Percentiles rank a stretch among this genome's conserved stretches.
Conservation (phyloP, 1,284 basidiomycete species). For the Limonomyces culmigenus region DNA sequence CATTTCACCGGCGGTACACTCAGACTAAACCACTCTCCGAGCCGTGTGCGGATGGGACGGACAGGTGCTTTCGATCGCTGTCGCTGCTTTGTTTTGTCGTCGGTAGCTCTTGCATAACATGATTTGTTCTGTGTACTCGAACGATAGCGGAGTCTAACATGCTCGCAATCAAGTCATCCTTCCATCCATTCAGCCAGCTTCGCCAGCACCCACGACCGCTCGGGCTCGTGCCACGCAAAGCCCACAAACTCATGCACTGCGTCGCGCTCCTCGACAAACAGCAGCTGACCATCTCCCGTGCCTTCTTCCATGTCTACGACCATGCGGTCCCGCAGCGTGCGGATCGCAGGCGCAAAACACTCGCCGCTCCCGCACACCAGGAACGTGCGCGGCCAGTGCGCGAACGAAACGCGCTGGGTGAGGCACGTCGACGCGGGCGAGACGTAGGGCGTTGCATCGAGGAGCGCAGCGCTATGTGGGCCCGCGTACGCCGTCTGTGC, state of each 20-base stretch:
- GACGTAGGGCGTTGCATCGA: conserved; percentile 29
- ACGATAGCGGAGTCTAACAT: conserved; percentile 7
- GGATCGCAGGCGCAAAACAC: conserved; percentile 30
- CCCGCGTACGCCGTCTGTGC: conserved; percentile 23
- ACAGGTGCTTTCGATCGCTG: too few relatives aligned
- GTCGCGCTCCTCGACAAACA: conserved; percentile 34
- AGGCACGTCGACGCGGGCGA: conserved; percentile 32
- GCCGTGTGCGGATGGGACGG: too few relatives aligned
- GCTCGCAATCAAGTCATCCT: conserved; percentile 7
- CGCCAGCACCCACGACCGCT: conserved; percentile 26
- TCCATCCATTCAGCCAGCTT: conserved; percentile 30
- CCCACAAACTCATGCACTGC: conserved; percentile 34
- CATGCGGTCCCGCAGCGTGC: conserved; percentile 10
- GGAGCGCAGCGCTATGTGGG: conserved; percentile 20
- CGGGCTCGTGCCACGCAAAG: conserved; percentile 35
- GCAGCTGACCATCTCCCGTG: conserved; percentile 24
- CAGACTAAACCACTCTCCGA: too few relatives aligned
- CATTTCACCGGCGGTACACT: too few relatives aligned
- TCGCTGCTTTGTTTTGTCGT: too few relatives aligned
- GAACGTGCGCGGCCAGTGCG: conserved; percentile 36
- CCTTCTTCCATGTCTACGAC: conserved; percentile 17
- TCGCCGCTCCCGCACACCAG: conserved; percentile 37
- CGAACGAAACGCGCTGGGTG: conserved; percentile 21
- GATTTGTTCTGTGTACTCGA: too few relatives aligned
- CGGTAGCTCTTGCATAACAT: too few relatives aligned